These are phyloP conservation scores for Pseudozyma hubeiensis DNA, from an alignment of 1,284 basidiomycete species.

Conservation along the genomic window DNA sequence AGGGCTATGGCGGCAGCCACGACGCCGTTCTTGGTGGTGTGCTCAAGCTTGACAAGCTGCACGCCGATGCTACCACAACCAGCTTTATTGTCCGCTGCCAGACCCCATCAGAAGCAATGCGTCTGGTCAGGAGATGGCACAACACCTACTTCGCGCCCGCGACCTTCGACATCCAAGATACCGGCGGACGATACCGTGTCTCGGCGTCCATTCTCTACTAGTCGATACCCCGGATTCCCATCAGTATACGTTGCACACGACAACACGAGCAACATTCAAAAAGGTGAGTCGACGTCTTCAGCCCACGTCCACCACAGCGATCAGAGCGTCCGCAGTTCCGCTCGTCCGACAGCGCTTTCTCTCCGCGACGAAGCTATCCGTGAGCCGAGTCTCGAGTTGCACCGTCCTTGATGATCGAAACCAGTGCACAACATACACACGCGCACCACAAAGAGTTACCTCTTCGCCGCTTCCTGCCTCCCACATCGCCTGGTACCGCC, in stretches of 20 bases:
- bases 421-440: constrained; percentile 18
- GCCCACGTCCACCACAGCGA: constrained; percentile 13
- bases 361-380: constrained; percentile 31
- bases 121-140: constrained; percentile 58
- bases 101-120: constrained; percentile 43
- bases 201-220: constrained; percentile 53
- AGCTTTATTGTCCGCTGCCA: constrained; percentile 42
- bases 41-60: constrained; percentile 24
- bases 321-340: constrained; percentile 1
- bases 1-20: constrained; percentile 33
- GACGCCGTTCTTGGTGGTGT: constrained; percentile 37
- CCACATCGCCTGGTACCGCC: constrained; percentile 7
- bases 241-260: background rate
- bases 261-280: background rate
- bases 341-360: background rate
- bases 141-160: constrained; percentile 53
- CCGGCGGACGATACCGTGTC: constrained; percentile 52
- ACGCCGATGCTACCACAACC: constrained; percentile 41
- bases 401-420: constrained; percentile 40
- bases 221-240: background rate
- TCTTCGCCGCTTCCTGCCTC: constrained; percentile 16
- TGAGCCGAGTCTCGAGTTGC: constrained; percentile 12
- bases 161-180: constrained; percentile 53
- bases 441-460: constrained; percentile 37
- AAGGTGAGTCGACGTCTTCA: constrained; percentile 43